A percentile compares a stretch with the other conserved stretches of the same genome.
phyloP scores from a whole-genome alignment of 306 rosid genomes.

The Macrotyloma uniflorum region DNA sequence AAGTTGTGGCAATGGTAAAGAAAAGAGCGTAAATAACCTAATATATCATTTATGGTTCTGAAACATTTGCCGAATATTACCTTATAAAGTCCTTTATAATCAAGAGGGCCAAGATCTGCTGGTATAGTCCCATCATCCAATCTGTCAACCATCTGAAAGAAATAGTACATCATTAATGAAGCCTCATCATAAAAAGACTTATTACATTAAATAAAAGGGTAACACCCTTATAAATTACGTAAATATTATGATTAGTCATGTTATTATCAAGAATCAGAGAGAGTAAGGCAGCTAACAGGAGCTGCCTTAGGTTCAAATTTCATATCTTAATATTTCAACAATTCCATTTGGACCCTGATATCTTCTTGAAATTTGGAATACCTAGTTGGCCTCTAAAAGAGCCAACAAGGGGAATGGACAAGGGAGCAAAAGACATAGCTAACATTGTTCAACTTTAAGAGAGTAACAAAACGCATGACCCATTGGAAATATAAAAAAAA shows the following conservation, averaged over 20 bases:
- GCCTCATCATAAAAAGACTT: not conserved
- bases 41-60: not conserved
- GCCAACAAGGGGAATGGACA: conserved; percentile 23
- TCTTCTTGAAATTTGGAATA: conserved; percentile 26
- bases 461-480: conserved; percentile 11
- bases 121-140: conserved; percentile 80
- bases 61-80: conserved; percentile 44
- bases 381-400: conserved; percentile 10
- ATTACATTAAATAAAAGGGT: conserved; percentile 5
- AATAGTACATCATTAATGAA: conserved; percentile 41
- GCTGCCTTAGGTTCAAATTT: conserved; percentile 7
- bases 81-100: conserved; percentile 94
- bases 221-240: conserved; percentile 14
- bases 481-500: conserved; percentile 13
- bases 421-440: conserved; percentile 8
- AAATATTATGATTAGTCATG: not conserved
- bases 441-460: conserved; percentile 32
- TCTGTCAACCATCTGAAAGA: conserved; percentile 94
- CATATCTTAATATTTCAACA: conserved; percentile 24
- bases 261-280: conserved; percentile 10
- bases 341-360: conserved; percentile 13
- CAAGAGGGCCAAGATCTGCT: conserved; percentile 75
- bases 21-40: conserved; percentile 31
- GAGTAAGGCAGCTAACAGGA: not conserved
- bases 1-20: conserved; percentile 51